Evolutionary conservation across 768 basidiomycete species (phyloP), one percentile per base, ranked within the genome.

Genomic region (Leccinum obscurum): DNA sequence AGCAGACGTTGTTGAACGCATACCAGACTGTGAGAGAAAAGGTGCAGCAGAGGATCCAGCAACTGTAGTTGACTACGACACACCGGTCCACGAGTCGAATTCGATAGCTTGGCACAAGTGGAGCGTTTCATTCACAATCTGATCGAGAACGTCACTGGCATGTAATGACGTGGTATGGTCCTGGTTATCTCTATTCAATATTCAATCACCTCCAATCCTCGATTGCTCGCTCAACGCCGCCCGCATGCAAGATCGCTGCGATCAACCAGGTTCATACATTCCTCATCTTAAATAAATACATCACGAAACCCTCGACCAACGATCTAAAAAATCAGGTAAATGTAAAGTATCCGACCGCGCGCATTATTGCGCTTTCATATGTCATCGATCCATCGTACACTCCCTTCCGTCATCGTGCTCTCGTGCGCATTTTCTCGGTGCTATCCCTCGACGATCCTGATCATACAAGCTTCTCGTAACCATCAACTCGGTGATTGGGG

Each of bases 1-100:
- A 99, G 77, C 95, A 97, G 77, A 95, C 94, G 9, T 82, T 97
- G 61, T 82, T 96, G 83, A 95, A 80, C 70, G 95, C 95, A 32
- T 97, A 95, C 79, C 87, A 91, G 79, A 92, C 90, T 1, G 87
- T 94, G 63, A 89, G 87, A 75, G 92, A 92, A 69, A 87, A 85
- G 78, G 85, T 94, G 77, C 86, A 89, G 69, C 88, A 91, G 73
- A 81, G 89, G 69, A 91, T 94, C 67, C 85, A 88, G 30, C 89
- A 90, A 67, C 79, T 92, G 60, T 92, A 83, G 76, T 52, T 46
- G 48, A 41, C 51, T 26, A 35, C 11, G 37, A 28, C 15, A 8
- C 13, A 26, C 30, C 10, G 37, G 15, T 41, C 41, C 17, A 41
- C 13, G 9, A n/a, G 41, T 41, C 41, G 8, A 41, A 41, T 41